phyloP scores from a whole-genome alignment of 1,284 basidiomycete species.

The Ceraceosorus guamensis region DNA sequence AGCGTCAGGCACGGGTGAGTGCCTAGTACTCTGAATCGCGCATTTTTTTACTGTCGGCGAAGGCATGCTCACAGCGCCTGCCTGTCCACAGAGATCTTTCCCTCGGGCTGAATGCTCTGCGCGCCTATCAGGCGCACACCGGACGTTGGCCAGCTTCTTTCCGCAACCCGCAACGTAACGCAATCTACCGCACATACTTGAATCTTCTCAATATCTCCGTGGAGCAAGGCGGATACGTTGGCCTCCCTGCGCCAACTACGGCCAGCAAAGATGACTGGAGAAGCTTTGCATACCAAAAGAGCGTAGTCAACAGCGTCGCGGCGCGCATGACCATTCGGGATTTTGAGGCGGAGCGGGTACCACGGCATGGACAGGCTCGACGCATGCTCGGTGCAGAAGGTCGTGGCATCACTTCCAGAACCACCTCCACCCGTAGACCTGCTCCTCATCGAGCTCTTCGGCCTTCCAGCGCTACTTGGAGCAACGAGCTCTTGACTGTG shows the following conservation, averaged over 20 bases:
- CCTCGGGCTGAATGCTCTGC: slow-evolving; percentile 31
- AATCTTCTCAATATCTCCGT: slow-evolving; percentile 31
- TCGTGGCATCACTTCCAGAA: slow-evolving; percentile 23
- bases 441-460: slow-evolving; percentile 17
- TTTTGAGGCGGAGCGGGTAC: slow-evolving; percentile 28
- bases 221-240: slow-evolving; percentile 19
- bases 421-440: slow-evolving; percentile 37
- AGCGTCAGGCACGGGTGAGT: slow-evolving; percentile 23
- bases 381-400: slow-evolving; percentile 16
- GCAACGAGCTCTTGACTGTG: slow-evolving; percentile 33
- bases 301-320: slow-evolving; percentile 28
- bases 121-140: slow-evolving; percentile 44
- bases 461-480: slow-evolving; percentile 31
- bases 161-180: slow-evolving; percentile 40
- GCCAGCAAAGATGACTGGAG: slow-evolving; percentile 27
- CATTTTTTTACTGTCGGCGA: neutral
- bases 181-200: slow-evolving; percentile 38
- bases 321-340: slow-evolving; percentile 34
- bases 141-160: slow-evolving; percentile 40
- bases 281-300: slow-evolving; percentile 33
- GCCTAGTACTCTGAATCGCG: neutral
- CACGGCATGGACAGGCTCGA: slow-evolving; percentile 21
- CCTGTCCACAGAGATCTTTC: slow-evolving; percentile 14
- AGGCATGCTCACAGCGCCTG: no score
- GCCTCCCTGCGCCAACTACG: slow-evolving; percentile 20